Base-by-base conservation (phyloP, 2,329 filamentous ascomycete genomes). In the Cadophora gregata region DNA sequence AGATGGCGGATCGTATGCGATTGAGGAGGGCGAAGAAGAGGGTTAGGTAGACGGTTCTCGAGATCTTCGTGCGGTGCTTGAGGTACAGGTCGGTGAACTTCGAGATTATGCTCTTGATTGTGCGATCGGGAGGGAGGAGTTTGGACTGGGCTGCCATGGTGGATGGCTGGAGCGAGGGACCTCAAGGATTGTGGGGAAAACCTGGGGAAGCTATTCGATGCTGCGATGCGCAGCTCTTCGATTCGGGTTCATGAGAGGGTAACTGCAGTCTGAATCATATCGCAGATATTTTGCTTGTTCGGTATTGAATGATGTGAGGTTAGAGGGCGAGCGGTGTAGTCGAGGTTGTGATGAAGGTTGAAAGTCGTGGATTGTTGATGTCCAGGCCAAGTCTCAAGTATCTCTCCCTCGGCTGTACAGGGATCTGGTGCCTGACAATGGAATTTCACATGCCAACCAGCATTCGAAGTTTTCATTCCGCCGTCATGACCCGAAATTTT, bases 1-100 rank as follows among this genome's bases (percentile, higher is more conserved):
- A 90, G 76, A 98, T 90, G 74, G 95, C 94, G 86, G 93, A 90
- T 74, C 94, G 93, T 63, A 98, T 89, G 74, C 96, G 93, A 79
- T 97, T 94, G 68, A 90, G 84, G 68, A 97, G 87, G 58, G 93
- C 89, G 72, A 95, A 81, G 73, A 95, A 88, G 72, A 97, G 85
- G 31, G 93, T 90, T 69, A 97, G 82, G 82, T 96, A 97, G 73
- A 97, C 88, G 70, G 88, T 88, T 75, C 92, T 90, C 25, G 93
- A 95, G 79, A 97, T 93, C 72, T 88, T 88, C 60, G 89, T 93
- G 73, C 93, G 92, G 80, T 97, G 89, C 69, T 86, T 84, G 70
- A 95, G 84, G 80, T 97, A 97, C 59, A 93, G 84, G 60, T 84
- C 79, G 2, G 90, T 90, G 69, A 96, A 81, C 72, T 89, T 84